Evolutionary conservation across 2,329 filamentous ascomycete genomes (phyloP).

Genomic region (Tolypocladium ophioglossoides): DNA sequence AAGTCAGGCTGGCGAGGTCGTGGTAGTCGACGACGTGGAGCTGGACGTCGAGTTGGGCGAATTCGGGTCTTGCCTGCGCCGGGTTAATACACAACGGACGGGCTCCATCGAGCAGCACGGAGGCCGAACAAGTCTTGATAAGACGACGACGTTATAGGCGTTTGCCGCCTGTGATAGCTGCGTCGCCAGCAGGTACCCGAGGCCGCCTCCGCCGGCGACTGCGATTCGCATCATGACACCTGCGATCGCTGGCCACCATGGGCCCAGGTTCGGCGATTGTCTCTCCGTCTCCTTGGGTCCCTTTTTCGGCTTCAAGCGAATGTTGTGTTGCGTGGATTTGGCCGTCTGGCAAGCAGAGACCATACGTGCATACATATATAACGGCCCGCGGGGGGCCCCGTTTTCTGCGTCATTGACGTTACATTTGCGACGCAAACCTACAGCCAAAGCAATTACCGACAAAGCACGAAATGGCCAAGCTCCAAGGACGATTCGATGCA

Average conservation of each 20-base stretch:
- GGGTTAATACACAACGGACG: slow-evolving; percentile 9
- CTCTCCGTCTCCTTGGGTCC: not conserved
- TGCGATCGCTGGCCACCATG: slow-evolving; percentile 8
- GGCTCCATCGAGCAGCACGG: not conserved
- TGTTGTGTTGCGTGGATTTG: not conserved
- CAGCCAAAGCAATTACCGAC: slow-evolving; percentile 6
- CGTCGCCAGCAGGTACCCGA: slow-evolving; percentile 35
- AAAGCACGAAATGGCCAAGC: slow-evolving; percentile 4
- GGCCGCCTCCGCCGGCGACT: slow-evolving; percentile 34
- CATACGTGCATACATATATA: slow-evolving; percentile 8
- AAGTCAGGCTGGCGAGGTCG: slow-evolving; percentile 45
- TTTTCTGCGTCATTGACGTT: slow-evolving; percentile 14
- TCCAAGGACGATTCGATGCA: slow-evolving; percentile 5
- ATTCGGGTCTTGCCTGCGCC: slow-evolving; percentile 40
- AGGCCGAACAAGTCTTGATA: slow-evolving; percentile 42
- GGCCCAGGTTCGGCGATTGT: slow-evolving; percentile 2
- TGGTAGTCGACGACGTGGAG: slow-evolving; percentile 60
- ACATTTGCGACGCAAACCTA: slow-evolving; percentile 10
- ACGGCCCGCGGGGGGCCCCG: slow-evolving; percentile 3
- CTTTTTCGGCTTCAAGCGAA: not conserved
- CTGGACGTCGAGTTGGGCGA: slow-evolving; percentile 49
- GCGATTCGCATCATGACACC: slow-evolving; percentile 37
- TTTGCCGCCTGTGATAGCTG: slow-evolving; percentile 46
- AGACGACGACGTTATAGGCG: slow-evolving; percentile 57
- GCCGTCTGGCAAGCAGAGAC: not conserved